Base-by-base conservation (phyloP, 2,329 filamentous ascomycete genomes). In the Aspergillus oerlinghausenensis region DNA sequence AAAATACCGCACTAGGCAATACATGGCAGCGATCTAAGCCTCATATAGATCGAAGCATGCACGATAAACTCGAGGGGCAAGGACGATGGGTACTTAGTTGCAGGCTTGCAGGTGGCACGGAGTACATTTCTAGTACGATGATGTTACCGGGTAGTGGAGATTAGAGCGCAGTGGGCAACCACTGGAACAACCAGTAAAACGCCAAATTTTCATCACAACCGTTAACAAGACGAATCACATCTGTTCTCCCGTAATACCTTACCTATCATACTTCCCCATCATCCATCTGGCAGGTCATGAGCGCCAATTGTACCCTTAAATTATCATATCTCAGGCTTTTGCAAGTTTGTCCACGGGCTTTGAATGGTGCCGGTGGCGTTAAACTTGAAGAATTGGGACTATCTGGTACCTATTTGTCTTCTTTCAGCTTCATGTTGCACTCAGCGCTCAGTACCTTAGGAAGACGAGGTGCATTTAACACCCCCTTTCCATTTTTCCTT, bases 61-160 rank as follows among this genome's bases (percentile, higher is more conserved):
- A 51, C 50, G 54, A 57, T 59, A 50, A 55, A 57, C 49, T 55
- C 52, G 55, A 55, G 56, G 60, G 53, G 56, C 38, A 54, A 42
- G n/a, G 40, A 25, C 26, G 51, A 17, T 17, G 14, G 14, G 14
- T 38, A 17, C 5, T 38, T 1, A 21, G 40, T 19, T 43, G 21
- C n/a, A 21, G 40, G 9, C 14, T 19, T 21, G 21, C n/a, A 43
- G n/a, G 17, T 50, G 29, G 38, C 51, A 32, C 32, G 25, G 28
- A 28, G 29, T 28, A 49, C 43, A 32, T 49, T 26, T 25, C 42
- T 35, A 32, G 26, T 50, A 38, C 19, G 23, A 28, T n/a, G 19
- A 52, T 53, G 38, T 47, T 54, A 47, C 43, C 55, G 42, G 25
- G 49, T 49, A 47, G 40, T 43, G 43, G 51, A 54, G 51, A 50